These are phyloP conservation scores for Tinospora cordifolia DNA, from an alignment of 164 flowering plant genomes.

Conservation along the genomic window DNA sequence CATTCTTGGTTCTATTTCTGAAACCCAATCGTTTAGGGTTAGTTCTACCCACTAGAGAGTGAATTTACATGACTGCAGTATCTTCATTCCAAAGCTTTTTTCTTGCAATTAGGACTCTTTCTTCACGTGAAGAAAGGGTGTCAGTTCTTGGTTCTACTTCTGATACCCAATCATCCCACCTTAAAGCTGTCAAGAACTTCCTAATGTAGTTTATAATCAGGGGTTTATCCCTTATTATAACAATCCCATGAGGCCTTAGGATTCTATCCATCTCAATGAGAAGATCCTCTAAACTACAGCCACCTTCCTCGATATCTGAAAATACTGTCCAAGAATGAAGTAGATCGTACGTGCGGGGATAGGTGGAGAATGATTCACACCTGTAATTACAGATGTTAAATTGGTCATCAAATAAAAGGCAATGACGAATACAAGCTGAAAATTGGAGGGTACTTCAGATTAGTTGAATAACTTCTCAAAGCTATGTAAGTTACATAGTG, in stretches of 20 bases:
- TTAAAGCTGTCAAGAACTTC: slow-evolving; percentile 52
- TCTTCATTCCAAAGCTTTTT: slow-evolving; percentile 32
- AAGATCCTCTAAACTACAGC: slow-evolving; percentile 70
- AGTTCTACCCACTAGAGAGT: background rate
- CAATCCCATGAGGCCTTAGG: slow-evolving; percentile 70
- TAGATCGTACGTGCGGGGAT: slow-evolving; percentile 90
- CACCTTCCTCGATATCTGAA: slow-evolving; percentile 37
- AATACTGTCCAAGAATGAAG: slow-evolving; percentile 60
- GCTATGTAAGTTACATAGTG: background rate
- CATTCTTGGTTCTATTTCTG: slow-evolving; percentile 62
- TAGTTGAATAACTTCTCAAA: background rate
- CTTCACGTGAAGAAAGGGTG: slow-evolving; percentile 50
- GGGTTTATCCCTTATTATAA: slow-evolving; percentile 71
- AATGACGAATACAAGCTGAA: background rate
- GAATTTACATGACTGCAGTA: slow-evolving; percentile 2
- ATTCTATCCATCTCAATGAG: slow-evolving; percentile 90
- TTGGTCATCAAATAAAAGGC: background rate
- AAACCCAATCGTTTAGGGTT: slow-evolving; percentile 30
- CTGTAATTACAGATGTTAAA: slow-evolving; percentile 26
- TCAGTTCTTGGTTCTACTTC: slow-evolving; percentile 67
- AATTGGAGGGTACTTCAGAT: background rate
- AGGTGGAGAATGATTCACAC: slow-evolving; percentile 37
- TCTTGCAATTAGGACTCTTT: slow-evolving; percentile 64
- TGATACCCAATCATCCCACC: slow-evolving; percentile 67
- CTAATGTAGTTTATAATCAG: slow-evolving; percentile 39